Conservation (phyloP, 2,329 filamentous ascomycete genomes). For the Chaetomium sp. region DNA sequence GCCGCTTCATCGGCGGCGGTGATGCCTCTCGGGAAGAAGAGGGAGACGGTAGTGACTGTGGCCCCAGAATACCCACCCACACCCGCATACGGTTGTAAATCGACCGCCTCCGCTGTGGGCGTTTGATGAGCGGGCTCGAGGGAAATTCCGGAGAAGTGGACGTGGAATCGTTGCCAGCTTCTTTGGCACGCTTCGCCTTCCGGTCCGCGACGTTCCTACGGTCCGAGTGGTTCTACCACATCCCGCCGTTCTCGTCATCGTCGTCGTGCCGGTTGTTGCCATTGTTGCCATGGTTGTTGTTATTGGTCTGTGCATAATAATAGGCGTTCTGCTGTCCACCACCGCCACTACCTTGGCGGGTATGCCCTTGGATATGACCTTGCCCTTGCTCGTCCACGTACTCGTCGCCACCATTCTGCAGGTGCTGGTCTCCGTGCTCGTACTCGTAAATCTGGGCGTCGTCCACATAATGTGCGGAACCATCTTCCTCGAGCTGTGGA, state of each 20-base stretch:
- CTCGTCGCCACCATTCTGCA: constrained; percentile 1
- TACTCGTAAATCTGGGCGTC: constrained; percentile 32
- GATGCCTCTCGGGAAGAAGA: background rate
- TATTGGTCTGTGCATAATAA: constrained; percentile 17
- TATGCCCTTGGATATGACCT: constrained; percentile 9
- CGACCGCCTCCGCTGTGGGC: background rate
- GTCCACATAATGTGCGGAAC: constrained; percentile 28
- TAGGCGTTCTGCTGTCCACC: constrained; percentile 9
- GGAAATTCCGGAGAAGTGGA: too few relatives aligned
- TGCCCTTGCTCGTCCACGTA: constrained; percentile 12
- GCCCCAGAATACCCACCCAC: background rate
- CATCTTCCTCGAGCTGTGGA: constrained; percentile 19
- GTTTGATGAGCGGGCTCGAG: too few relatives aligned
- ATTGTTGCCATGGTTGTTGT: constrained; percentile 12
- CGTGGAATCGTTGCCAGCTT: background rate
- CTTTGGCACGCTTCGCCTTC: too few relatives aligned
- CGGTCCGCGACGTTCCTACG: background rate
- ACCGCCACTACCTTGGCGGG: constrained; percentile 3
- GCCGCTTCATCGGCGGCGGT: too few relatives aligned
- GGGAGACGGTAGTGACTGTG: background rate
- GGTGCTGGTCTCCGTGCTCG: constrained; percentile 25
- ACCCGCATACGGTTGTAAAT: constrained; percentile 6
- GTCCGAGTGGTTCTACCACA: constrained; percentile 22
- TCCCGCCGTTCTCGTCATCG: constrained; percentile 18
- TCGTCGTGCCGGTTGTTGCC: constrained; percentile 12